A percentile compares a stretch with the other conserved stretches of the same genome.
phyloP scores from a whole-genome alignment of 345 rosid genomes.

The Hibiscus mutabilis region DNA sequence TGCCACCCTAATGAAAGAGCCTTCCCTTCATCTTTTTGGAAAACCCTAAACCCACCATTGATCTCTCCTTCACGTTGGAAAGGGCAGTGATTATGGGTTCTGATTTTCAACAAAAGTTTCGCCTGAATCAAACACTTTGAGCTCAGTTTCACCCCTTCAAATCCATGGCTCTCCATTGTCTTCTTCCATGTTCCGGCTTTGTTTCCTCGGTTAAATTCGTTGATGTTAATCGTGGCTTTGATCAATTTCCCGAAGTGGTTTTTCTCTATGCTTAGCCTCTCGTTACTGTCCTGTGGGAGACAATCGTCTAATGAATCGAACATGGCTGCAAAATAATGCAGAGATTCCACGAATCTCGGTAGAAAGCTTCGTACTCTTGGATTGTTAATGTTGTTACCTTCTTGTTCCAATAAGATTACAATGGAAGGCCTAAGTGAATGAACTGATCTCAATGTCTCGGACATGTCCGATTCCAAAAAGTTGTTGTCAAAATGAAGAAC shows the following conservation, averaged over 20 bases:
- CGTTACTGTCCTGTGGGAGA: constrained; percentile 44
- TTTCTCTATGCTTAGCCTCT: constrained; percentile 54
- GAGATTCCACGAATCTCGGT: constrained; percentile 55
- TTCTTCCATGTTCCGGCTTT: constrained; percentile 46
- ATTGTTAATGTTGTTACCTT: constrained; percentile 24
- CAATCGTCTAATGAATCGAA: constrained; percentile 64
- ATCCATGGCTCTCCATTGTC: constrained; percentile 59
- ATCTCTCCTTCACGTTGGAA: constrained; percentile 39
- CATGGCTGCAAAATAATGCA: constrained; percentile 64
- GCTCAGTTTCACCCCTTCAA: constrained; percentile 40
- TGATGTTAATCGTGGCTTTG: constrained; percentile 39
- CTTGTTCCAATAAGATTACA: constrained; percentile 50
- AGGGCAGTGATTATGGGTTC: constrained; percentile 35
- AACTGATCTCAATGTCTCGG: constrained; percentile 37
- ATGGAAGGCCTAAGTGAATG: constrained; percentile 43
- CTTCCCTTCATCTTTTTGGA: constrained; percentile 48
- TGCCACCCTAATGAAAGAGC: constrained; percentile 60
- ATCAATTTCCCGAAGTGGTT: constrained; percentile 56
- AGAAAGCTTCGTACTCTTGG: constrained; percentile 37
- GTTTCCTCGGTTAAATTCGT: constrained; percentile 9
- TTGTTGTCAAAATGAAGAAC: constrained; percentile 41
- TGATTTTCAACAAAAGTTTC: constrained; percentile 48
- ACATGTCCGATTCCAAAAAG: constrained; percentile 12
- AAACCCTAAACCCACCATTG: constrained; percentile 39
- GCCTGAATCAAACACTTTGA: constrained; percentile 61